A percentile compares a stretch with the other conserved stretches of the same genome.
These are phyloP conservation scores for Sphagnum tenellum DNA, from an alignment of 225 moss, liverwort and hornwort genomes.

Conservation along the genomic window DNA sequence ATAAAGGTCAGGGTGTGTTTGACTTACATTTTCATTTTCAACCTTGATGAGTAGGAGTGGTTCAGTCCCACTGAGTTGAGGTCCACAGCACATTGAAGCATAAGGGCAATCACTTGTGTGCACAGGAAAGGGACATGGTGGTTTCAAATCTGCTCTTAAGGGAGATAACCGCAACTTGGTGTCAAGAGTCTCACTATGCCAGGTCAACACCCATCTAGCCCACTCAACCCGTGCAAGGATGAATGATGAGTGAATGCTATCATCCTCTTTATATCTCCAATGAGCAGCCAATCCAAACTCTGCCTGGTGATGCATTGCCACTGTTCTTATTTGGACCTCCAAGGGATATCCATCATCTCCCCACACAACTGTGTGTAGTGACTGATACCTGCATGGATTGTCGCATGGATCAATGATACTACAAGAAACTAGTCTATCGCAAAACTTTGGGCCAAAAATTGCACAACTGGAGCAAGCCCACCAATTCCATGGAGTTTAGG, in stretches of 20 bases:
- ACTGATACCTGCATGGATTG: conserved; percentile 51
- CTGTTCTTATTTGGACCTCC: conserved; percentile 85
- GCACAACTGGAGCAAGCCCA: not conserved
- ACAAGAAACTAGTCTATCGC: no score
- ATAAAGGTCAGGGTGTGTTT: not conserved
- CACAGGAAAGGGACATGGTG: conserved; percentile 82
- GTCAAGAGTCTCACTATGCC: conserved; percentile 88
- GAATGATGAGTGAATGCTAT: conserved; percentile 62
- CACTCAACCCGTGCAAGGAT: conserved; percentile 81
- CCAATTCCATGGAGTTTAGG: not conserved
- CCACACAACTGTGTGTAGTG: conserved; percentile 69
- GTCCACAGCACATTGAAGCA: conserved; percentile 36
- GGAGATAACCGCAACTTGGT: conserved; percentile 73
- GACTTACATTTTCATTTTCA: conserved; percentile 70
- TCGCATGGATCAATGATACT: no score
- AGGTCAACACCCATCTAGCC: conserved; percentile 95
- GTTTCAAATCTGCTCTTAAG: conserved; percentile 49
- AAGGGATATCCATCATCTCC: conserved; percentile 77
- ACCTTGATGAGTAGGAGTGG: conserved; percentile 78
- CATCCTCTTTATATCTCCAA: conserved; percentile 91
- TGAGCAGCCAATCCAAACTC: conserved; percentile 93
- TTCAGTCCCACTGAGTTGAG: conserved; percentile 48
- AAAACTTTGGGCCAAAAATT: no score
- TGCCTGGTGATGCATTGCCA: conserved; percentile 90
- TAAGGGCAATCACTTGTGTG: conserved; percentile 71